Percentiles rank a stretch among this genome's conserved stretches.
These are phyloP conservation scores for Ogataea methanolica DNA, from an alignment of 805 yeast species.

Conservation along the genomic window DNA sequence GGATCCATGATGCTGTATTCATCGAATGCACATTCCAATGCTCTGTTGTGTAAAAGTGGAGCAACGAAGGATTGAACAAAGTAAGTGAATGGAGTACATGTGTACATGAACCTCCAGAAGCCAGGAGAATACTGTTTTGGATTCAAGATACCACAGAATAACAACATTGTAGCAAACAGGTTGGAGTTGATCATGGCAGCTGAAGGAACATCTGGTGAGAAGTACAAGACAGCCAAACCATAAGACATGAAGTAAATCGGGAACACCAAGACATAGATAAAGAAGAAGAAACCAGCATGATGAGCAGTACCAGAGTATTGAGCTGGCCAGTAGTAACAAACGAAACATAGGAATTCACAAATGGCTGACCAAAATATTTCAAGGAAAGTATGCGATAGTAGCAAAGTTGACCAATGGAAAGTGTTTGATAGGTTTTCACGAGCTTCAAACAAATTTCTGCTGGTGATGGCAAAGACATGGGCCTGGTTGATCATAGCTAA, in stretches of 20 bases:
- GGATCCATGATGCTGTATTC: conserved; percentile 50
- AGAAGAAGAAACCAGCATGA: conserved; percentile 45
- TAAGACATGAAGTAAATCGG: conserved; percentile 45
- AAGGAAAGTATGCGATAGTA: conserved; percentile 47
- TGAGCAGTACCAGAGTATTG: conserved; percentile 32
- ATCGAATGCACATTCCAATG: conserved; percentile 40
- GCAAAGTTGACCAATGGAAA: conserved; percentile 62
- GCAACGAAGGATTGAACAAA: conserved; percentile 56
- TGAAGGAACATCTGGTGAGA: conserved; percentile 62
- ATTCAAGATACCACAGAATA: conserved; percentile 67
- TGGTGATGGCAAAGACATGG: conserved; percentile 51
- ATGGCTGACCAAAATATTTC: conserved; percentile 61
- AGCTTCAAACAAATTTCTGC: conserved; percentile 62
- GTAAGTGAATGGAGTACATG: conserved; percentile 66
- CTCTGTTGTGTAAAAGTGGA: conserved; percentile 43
- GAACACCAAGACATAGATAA: conserved; percentile 33
- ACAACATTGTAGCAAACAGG: conserved; percentile 51
- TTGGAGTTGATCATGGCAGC: conserved; percentile 60
- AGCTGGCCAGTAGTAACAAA: conserved; percentile 33
- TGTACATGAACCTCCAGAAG: conserved; percentile 81
- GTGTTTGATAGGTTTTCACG: conserved; percentile 68
- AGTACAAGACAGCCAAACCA: conserved; percentile 51
- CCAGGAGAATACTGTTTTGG: conserved; percentile 59
- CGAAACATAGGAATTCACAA: conserved; percentile 43
- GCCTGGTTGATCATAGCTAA: conserved; percentile 61